Conservation (phyloP, 176 grass and related monocot genomes). For the Oryza glumipatula region DNA sequence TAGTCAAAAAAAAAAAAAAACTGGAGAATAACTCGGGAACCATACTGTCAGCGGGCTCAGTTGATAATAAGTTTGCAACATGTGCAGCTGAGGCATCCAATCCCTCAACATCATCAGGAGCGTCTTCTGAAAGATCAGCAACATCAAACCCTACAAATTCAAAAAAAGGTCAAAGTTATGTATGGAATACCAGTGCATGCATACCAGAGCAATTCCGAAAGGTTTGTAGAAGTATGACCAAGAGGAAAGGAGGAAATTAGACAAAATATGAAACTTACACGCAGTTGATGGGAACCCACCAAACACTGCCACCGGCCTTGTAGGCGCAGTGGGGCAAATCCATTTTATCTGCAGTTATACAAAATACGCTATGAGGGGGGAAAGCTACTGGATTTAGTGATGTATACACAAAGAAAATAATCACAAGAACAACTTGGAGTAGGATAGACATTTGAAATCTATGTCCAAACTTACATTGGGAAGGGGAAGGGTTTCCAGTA, state of each 20-base stretch:
- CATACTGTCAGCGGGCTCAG: slow-evolving; percentile 89
- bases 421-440: slow-evolving; percentile 21
- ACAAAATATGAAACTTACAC: slow-evolving; percentile 60
- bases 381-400: background rate
- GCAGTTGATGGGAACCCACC: slow-evolving; percentile 88
- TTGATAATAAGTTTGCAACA: slow-evolving; percentile 94
- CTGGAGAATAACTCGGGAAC: background rate
- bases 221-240: background rate
- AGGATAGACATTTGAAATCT: slow-evolving; percentile 18
- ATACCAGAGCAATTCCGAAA: background rate
- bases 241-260: slow-evolving; percentile 17
- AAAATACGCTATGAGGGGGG: background rate
- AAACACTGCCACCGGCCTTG: slow-evolving; percentile 76
- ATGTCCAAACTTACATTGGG: slow-evolving; percentile 83
- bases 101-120: slow-evolving; percentile 77
- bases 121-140: slow-evolving; percentile 81
- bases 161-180: slow-evolving; percentile 6
- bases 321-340: slow-evolving; percentile 94
- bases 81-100: slow-evolving; percentile 90
- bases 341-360: slow-evolving; percentile 85
- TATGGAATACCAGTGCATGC: background rate
- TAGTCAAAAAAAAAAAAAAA: background rate
- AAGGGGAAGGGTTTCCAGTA: slow-evolving; percentile 96
- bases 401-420: background rate
- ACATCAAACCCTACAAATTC: slow-evolving; percentile 85